phyloP scores from a whole-genome alignment of 495 filamentous ascomycete species.

The Penicillium salamii region DNA sequence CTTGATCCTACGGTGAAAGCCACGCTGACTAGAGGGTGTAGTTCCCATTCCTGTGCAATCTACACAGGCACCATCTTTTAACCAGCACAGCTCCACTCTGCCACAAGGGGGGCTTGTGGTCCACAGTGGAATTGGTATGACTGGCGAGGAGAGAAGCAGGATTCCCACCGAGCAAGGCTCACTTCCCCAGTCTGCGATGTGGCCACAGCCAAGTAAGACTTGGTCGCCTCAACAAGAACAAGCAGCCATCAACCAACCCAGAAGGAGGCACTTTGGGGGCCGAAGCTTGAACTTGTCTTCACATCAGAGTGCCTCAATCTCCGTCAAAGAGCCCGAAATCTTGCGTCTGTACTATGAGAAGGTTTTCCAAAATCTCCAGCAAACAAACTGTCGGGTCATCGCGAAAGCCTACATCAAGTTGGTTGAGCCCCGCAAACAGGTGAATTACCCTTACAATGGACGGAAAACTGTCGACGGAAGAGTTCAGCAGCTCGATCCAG shows the following conservation, averaged over 20 bases:
- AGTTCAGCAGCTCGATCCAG: slow-evolving; percentile 36
- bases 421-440: slow-evolving; percentile 82
- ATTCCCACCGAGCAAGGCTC: background rate
- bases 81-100: background rate
- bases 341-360: slow-evolving; percentile 60
- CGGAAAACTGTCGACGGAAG: slow-evolving; percentile 38
- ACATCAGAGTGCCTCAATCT: slow-evolving; percentile 38
- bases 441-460: slow-evolving; percentile 73
- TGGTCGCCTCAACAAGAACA: background rate
- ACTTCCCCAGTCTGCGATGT: slow-evolving; percentile 8
- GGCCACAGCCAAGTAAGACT: slow-evolving; percentile 2
- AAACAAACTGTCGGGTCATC: slow-evolving; percentile 63
- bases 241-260: slow-evolving; percentile 2
- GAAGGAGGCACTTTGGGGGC: slow-evolving; percentile 23
- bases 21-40: background rate
- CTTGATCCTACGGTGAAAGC: background rate
- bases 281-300: slow-evolving; percentile 31
- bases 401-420: slow-evolving; percentile 77
- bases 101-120: background rate
- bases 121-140: background rate
- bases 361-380: slow-evolving; percentile 66
- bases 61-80: background rate
- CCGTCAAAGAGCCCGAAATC: slow-evolving; percentile 50
- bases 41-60: background rate
- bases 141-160: background rate